Evolutionary conservation across 2,329 filamentous ascomycete species (phyloP).

Genomic region (Fusarium praegraminearum): DNA sequence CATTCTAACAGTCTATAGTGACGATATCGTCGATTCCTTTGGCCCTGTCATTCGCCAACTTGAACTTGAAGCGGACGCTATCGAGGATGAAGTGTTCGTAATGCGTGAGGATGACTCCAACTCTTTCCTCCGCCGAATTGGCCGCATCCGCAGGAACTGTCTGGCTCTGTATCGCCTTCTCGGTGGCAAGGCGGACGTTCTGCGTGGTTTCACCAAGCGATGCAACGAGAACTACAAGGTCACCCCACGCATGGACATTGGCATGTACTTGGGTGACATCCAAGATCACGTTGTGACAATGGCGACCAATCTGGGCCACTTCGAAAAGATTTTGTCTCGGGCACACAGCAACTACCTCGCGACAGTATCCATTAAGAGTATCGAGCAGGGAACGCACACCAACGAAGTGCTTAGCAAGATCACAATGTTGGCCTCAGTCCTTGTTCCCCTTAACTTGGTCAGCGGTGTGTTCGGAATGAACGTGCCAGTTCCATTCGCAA

Average conservation of each 20-base stretch:
- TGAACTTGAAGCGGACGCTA: slow-evolving; percentile 88
- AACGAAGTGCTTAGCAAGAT: slow-evolving; percentile 95
- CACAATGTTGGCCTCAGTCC: slow-evolving; percentile 90
- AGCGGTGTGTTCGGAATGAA: slow-evolving; percentile 93
- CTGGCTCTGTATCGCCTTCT: slow-evolving; percentile 93
- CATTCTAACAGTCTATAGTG: slow-evolving; percentile 62
- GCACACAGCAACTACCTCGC: slow-evolving; percentile 97
- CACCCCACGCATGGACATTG: slow-evolving; percentile 95
- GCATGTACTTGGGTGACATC: slow-evolving; percentile 95
- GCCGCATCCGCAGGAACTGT: slow-evolving; percentile 91
- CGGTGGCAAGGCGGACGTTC: slow-evolving; percentile 97
- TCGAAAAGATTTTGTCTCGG: slow-evolving; percentile 96
- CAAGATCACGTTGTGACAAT: slow-evolving; percentile 99
- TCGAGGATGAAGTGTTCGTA: slow-evolving; percentile 95
- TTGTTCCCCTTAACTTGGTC: slow-evolving; percentile 95
- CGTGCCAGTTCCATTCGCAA: slow-evolving; percentile 75
- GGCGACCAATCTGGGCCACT: slow-evolving; percentile 96
- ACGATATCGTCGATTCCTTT: slow-evolving; percentile 97
- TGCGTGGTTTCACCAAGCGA: slow-evolving; percentile 96
- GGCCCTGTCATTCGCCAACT: slow-evolving; percentile 89
- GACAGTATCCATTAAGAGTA: slow-evolving; percentile 91
- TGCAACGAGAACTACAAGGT: slow-evolving; percentile 98
- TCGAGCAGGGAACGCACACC: slow-evolving; percentile 86
- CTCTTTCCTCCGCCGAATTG: slow-evolving; percentile 87
- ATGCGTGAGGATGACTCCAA: slow-evolving; percentile 91